These are phyloP conservation scores for Mycena sanguinolenta DNA, from an alignment of 768 basidiomycete genomes.

Conservation along the genomic window DNA sequence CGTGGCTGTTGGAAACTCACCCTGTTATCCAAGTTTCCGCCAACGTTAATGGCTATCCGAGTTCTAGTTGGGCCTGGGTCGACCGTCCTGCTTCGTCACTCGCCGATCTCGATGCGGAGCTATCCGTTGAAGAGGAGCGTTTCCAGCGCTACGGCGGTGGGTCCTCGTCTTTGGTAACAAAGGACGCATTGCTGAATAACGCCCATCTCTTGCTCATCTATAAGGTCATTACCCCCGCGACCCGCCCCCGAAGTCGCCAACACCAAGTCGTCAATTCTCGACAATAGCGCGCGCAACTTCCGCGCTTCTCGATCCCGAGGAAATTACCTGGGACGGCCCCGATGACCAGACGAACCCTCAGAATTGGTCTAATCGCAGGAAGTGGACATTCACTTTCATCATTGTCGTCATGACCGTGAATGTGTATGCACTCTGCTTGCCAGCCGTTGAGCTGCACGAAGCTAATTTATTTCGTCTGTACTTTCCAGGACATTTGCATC, in stretches of 20 bases:
- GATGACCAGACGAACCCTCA: neutral
- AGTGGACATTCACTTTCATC: neutral
- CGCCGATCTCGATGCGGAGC: neutral
- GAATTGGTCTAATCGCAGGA: neutral
- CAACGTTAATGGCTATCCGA: neutral
- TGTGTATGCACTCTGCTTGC: too few relatives aligned
- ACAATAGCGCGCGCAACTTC: neutral
- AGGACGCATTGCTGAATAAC: too few relatives aligned
- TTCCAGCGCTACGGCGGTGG: neutral
- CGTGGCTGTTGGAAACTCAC: neutral
- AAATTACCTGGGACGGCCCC: neutral
- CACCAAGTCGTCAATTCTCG: neutral
- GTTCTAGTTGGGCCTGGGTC: neutral
- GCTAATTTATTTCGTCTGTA: neutral
- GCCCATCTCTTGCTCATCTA: too few relatives aligned
- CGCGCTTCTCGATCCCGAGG: neutral
- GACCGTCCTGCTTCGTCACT: neutral
- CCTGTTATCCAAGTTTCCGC: neutral
- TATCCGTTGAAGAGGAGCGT: neutral
- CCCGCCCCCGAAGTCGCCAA: neutral
- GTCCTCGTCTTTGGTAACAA: neutral
- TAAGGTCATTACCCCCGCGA: too few relatives aligned
- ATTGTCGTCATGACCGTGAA: neutral
- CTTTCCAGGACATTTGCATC: neutral
- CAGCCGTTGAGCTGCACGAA: too few relatives aligned